phyloP scores from a whole-genome alignment of 495 filamentous ascomycete genomes.

The Neurospora intermedia region DNA sequence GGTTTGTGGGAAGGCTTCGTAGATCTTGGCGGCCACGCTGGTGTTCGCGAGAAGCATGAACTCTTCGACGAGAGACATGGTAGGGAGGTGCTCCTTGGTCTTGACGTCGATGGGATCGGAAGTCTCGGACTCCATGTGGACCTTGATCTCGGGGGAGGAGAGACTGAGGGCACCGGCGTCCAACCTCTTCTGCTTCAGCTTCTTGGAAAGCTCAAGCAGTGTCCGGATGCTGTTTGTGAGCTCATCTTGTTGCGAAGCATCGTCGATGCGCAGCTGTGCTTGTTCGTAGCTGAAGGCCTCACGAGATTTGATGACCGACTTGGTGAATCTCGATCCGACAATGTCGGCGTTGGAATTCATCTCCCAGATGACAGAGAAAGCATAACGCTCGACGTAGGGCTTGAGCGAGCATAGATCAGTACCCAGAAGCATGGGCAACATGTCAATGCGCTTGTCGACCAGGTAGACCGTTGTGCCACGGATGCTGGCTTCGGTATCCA shows the following conservation, averaged over 20 bases:
- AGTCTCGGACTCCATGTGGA: conserved; percentile 88
- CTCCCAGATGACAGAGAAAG: conserved; percentile 94
- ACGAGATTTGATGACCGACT: conserved; percentile 95
- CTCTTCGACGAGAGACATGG: conserved; percentile 95
- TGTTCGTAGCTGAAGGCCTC: conserved; percentile 98
- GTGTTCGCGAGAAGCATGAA: conserved; percentile 99
- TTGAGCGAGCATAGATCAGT: conserved; percentile 96
- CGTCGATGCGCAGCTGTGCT: conserved; percentile 87
- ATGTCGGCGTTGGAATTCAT: conserved; percentile 76
- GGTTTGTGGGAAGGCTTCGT: conserved; percentile 84
- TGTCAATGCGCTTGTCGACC: conserved; percentile 98
- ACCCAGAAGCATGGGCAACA: conserved; percentile 90
- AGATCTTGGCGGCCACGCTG: conserved; percentile 77
- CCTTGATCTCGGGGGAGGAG: conserved; percentile 87
- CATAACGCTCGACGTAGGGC: conserved; percentile 93
- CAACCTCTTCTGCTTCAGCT: conserved; percentile 90
- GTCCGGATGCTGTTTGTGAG: conserved; percentile 84
- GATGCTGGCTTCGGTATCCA: conserved; percentile 89
- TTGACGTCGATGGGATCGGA: conserved; percentile 94
- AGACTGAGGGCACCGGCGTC: conserved; percentile 91
- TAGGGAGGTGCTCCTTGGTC: conserved; percentile 86
- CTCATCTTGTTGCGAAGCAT: conserved; percentile 72
- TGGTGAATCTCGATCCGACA: conserved; percentile 73
- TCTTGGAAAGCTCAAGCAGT: conserved; percentile 80
- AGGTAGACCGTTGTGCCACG: conserved; percentile 95